Evolutionary conservation across 2,329 filamentous ascomycete species (phyloP).

Genomic region (Ophiostoma fasciatum): DNA sequence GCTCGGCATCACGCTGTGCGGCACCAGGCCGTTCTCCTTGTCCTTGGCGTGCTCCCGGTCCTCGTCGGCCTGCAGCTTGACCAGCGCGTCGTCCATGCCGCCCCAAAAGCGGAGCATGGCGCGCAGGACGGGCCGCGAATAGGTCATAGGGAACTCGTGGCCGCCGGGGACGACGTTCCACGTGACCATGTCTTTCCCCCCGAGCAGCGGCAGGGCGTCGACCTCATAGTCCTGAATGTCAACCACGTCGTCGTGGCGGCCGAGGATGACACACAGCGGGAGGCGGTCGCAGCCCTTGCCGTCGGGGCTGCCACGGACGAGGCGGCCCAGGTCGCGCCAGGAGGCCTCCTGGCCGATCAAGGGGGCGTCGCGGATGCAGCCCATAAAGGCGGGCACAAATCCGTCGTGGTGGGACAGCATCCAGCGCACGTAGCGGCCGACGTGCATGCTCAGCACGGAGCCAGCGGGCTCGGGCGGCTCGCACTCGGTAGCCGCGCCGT

Average conservation of each 20-base stretch:
- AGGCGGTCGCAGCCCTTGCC: slow-evolving; percentile 12
- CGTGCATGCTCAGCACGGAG: slow-evolving; percentile 26
- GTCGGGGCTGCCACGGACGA: slow-evolving; percentile 10
- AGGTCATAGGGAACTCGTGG: slow-evolving; percentile 51
- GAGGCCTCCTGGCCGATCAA: slow-evolving; percentile 35
- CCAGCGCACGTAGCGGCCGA: slow-evolving; percentile 41
- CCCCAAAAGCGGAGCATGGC: slow-evolving; percentile 35
- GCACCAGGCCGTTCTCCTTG: background rate
- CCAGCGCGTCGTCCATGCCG: slow-evolving; percentile 1
- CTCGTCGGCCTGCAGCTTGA: slow-evolving; percentile 1
- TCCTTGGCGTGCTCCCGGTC: slow-evolving; percentile 5
- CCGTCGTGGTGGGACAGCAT: slow-evolving; percentile 40
- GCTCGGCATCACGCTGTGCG: too few species aligned
- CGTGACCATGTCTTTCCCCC: slow-evolving; percentile 31
- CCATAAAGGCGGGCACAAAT: slow-evolving; percentile 46
- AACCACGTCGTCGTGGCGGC: slow-evolving; percentile 36
- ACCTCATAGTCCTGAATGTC: slow-evolving; percentile 31
- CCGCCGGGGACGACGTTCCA: slow-evolving; percentile 38
- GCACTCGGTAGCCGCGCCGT: slow-evolving; percentile 10
- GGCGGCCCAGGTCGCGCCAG: slow-evolving; percentile 31
- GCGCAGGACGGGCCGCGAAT: slow-evolving; percentile 26
- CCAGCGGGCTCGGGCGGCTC: slow-evolving; percentile 12
- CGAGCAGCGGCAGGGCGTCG: slow-evolving; percentile 35
- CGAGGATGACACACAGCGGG: slow-evolving; percentile 37
- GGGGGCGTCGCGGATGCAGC: slow-evolving; percentile 38